phyloP scores from a whole-genome alignment of 306 rosid species.

The Bauhinia variegata region DNA sequence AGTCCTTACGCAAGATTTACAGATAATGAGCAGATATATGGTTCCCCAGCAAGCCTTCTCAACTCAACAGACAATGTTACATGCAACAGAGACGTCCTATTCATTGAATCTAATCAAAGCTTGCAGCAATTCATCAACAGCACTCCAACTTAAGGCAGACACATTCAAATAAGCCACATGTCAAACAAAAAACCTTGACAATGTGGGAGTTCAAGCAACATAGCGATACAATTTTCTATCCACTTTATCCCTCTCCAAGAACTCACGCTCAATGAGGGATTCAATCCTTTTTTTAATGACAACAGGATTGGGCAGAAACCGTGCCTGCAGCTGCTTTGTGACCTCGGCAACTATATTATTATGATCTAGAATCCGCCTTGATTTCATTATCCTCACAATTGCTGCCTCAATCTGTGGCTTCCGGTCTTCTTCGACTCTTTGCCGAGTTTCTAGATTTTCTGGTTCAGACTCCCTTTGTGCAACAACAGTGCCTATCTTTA shows the following conservation, averaged over 20 bases:
- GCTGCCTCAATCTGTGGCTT: constrained; percentile 69
- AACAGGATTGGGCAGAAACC: constrained; percentile 57
- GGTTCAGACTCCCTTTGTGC: constrained; percentile 66
- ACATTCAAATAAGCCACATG: constrained; percentile 37
- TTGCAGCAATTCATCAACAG: constrained; percentile 37
- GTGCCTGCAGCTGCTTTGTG: constrained; percentile 62
- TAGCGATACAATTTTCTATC: constrained; percentile 58
- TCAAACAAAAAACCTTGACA: constrained; percentile 31
- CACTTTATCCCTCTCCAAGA: constrained; percentile 56
- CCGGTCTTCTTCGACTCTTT: constrained; percentile 63
- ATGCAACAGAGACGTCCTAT: constrained; percentile 8
- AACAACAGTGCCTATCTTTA: constrained; percentile 61
- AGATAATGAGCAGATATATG: not conserved
- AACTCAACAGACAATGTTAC: not conserved
- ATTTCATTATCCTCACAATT: constrained; percentile 64
- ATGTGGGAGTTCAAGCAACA: constrained; percentile 51
- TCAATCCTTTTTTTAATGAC: constrained; percentile 58
- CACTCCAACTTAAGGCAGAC: constrained; percentile 38
- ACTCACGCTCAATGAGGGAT: constrained; percentile 65
- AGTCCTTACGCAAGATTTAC: not conserved
- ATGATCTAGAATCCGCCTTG: constrained; percentile 54
- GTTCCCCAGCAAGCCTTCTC: constrained; percentile 8
- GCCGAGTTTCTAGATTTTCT: constrained; percentile 59
- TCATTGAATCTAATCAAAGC: constrained; percentile 29
- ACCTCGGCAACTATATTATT: constrained; percentile 59